phyloP scores from a whole-genome alignment of 306 rosid genomes.

The Trichosanthes truncata region DNA sequence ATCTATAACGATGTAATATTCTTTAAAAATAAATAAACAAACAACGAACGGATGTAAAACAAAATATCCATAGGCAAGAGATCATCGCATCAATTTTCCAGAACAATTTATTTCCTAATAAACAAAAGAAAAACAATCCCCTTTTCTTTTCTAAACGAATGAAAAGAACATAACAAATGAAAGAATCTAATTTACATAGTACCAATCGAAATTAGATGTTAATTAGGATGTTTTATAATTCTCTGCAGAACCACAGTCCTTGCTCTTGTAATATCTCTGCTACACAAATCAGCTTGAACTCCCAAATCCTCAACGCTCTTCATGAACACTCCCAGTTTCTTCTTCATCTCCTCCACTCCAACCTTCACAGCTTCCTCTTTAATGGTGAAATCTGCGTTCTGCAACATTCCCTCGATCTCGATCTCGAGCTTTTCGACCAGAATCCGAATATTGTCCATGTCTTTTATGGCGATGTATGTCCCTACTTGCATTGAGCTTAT shows the following conservation, averaged over 20 bases:
- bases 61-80: not conserved
- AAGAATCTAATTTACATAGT: not conserved
- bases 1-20: no score
- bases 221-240: constrained; percentile 23
- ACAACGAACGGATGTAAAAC: no score
- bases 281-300: constrained; percentile 67
- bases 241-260: constrained; percentile 81
- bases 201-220: not conserved
- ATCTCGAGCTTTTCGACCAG: constrained; percentile 48
- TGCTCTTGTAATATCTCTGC: constrained; percentile 76
- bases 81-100: not conserved
- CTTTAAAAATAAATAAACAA: no score
- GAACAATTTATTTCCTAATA: not conserved
- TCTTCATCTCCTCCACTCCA: constrained; percentile 64
- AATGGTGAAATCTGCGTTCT: constrained; percentile 45
- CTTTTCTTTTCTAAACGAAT: not conserved
- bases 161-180: not conserved
- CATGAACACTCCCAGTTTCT: constrained; percentile 67
- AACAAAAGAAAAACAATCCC: not conserved
- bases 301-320: constrained; percentile 76
- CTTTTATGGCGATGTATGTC: constrained; percentile 64
- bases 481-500: constrained; percentile 61
- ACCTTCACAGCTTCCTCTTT: constrained; percentile 53
- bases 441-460: constrained; percentile 68
- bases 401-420: constrained; percentile 50